Conservation (phyloP, 2,329 filamentous ascomycete genomes). For the Penicillium sp. region DNA sequence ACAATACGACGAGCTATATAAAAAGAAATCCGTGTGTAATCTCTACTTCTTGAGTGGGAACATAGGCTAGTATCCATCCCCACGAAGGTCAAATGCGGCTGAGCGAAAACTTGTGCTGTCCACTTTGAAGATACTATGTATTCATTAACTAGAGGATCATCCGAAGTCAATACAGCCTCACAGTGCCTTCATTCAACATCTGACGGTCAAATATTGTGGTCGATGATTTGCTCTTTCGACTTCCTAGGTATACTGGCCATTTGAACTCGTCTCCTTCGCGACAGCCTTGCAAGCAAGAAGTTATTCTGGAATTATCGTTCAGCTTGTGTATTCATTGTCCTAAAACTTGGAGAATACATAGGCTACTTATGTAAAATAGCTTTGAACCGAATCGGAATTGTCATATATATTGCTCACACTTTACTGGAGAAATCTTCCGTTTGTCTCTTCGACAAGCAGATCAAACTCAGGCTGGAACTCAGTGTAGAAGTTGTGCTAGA, state of each 20-base stretch:
- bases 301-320: not conserved
- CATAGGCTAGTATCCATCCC: not conserved
- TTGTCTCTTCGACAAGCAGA: constrained; percentile 32
- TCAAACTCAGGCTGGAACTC: constrained; percentile 36
- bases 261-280: not conserved
- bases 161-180: not conserved
- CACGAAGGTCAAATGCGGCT: not conserved
- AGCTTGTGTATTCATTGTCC: not conserved
- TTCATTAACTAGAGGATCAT: no score
- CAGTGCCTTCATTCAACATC: not conserved
- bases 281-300: not conserved
- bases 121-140: not conserved
- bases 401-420: not conserved
- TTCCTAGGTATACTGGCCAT: not conserved
- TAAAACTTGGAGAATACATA: not conserved
- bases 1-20: not conserved
- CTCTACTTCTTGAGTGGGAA: not conserved
- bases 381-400: not conserved
- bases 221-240: not conserved
- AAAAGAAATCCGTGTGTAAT: not conserved
- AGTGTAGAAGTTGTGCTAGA: constrained; percentile 34
- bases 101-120: not conserved
- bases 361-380: not conserved
- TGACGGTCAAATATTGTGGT: not conserved
- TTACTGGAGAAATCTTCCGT: constrained; percentile 26